These are phyloP conservation scores for Starmerella scarabaei DNA, from an alignment of 805 yeast genomes.

Conservation along the genomic window DNA sequence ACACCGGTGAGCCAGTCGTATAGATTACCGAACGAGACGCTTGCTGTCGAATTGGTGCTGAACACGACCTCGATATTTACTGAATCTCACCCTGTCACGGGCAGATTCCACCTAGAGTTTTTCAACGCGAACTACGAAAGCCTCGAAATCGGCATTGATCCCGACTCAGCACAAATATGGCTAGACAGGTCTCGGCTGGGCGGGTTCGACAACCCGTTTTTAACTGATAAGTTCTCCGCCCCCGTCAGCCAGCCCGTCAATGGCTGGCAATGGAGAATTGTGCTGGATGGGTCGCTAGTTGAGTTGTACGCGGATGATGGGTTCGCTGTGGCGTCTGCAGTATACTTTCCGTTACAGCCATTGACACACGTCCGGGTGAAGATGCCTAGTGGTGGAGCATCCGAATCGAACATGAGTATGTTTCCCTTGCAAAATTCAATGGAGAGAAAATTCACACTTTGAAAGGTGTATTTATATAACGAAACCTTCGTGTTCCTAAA, in stretches of 20 bases:
- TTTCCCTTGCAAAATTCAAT: conserved; percentile 9
- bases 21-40: neutral
- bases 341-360: conserved; percentile 11
- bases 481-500: no score
- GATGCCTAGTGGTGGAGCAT: conserved; percentile 3
- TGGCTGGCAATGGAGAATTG: conserved; percentile 7
- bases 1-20: neutral
- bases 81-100: conserved; percentile 2
- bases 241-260: conserved; percentile 2
- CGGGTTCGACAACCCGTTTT: conserved; percentile 17
- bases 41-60: conserved; percentile 6
- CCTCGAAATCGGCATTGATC: conserved; percentile 13
- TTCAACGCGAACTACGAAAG: conserved; percentile 7
- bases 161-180: conserved; percentile 12
- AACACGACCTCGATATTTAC: neutral
- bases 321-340: conserved; percentile 12
- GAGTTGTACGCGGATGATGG: conserved; percentile 17
- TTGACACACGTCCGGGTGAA: conserved; percentile 3
- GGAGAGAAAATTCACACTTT: conserved; percentile 6
- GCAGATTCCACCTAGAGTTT: conserved; percentile 3
- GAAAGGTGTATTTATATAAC: no score
- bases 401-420: conserved; percentile 1
- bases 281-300: conserved; percentile 15
- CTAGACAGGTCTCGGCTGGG: conserved; percentile 9
- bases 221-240: conserved; percentile 15